These are phyloP conservation scores for Arthrobotrys pseudoclavata DNA, from an alignment of 2,329 filamentous ascomycete species.

Conservation along the genomic window DNA sequence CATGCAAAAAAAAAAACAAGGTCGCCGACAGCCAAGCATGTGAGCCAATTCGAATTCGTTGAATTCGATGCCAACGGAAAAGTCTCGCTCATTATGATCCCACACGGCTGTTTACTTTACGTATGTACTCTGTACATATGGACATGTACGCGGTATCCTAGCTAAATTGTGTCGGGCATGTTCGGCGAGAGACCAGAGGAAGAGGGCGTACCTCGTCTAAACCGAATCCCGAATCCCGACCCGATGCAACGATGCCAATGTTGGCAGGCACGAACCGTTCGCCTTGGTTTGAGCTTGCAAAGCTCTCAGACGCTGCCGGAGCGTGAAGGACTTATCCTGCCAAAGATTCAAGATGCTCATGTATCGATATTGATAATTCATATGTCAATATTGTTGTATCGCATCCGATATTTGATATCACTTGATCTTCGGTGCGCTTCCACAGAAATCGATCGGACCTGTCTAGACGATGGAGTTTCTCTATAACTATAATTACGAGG, in stretches of 20 bases:
- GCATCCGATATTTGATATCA: neutral
- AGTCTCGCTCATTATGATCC: constrained; percentile 22
- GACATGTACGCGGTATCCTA: constrained; percentile 12
- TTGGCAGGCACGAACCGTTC: constrained; percentile 26
- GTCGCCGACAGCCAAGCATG: constrained; percentile 31
- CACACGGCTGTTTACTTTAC: constrained; percentile 7
- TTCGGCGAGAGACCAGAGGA: constrained; percentile 35
- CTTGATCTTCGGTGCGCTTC: neutral
- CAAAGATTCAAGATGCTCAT: constrained; percentile 3
- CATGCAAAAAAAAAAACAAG: constrained; percentile 28
- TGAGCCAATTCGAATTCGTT: constrained; percentile 25
- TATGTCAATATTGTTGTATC: too few species aligned
- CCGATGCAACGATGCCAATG: constrained; percentile 27
- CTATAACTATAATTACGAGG: too few species aligned
- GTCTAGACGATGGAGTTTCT: too few species aligned
- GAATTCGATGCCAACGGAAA: constrained; percentile 7
- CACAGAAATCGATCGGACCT: neutral
- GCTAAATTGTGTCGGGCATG: neutral
- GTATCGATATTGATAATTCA: neutral
- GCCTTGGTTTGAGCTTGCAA: constrained; percentile 3
- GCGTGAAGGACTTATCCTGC: constrained; percentile 5
- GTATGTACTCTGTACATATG: neutral
- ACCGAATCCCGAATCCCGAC: constrained; percentile 51
- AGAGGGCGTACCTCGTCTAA: neutral
- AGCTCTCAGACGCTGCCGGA: neutral